These are phyloP conservation scores for Nitzschia palea DNA, from an alignment of 108 stramenopile genomes.

Conservation along the genomic window DNA sequence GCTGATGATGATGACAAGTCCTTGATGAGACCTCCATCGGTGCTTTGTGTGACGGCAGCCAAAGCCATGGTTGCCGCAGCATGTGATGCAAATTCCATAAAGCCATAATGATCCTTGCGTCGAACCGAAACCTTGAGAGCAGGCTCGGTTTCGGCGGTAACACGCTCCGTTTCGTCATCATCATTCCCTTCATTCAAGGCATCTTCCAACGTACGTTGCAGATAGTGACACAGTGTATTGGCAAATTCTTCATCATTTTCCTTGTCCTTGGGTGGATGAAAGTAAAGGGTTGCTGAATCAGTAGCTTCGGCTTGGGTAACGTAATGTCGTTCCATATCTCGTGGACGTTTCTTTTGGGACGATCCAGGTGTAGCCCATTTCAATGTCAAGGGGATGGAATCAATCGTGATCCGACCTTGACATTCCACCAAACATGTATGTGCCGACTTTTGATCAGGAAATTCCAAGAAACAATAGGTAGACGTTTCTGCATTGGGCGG, in stretches of 20 bases:
- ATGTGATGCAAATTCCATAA: conserved; percentile 86
- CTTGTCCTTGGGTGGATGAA: conserved; percentile 49
- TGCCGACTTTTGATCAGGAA: conserved; percentile 67
- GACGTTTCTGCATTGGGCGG: conserved; percentile 42
- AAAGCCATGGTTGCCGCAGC: conserved; percentile 85
- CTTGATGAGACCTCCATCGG: conserved; percentile 64
- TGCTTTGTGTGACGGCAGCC: conserved; percentile 77
- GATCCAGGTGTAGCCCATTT: conserved; percentile 72
- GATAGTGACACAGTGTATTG: conserved; percentile 47
- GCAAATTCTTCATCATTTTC: conserved; percentile 18
- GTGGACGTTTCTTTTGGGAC: neutral
- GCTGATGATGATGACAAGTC: neutral
- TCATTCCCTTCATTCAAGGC: conserved; percentile 54
- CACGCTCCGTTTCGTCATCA: conserved; percentile 48
- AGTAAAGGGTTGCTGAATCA: conserved; percentile 76
- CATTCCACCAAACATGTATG: conserved; percentile 54
- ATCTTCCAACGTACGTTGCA: conserved; percentile 72
- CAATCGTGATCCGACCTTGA: conserved; percentile 44
- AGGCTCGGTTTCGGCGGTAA: conserved; percentile 79
- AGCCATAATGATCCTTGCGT: conserved; percentile 59
- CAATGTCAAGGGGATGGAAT: conserved; percentile 46
- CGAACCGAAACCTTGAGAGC: conserved; percentile 67
- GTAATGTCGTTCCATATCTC: conserved; percentile 35
- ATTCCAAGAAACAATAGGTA: conserved; percentile 83
- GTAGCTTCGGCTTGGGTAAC: conserved; percentile 74